phyloP scores from a whole-genome alignment of 306 rosid species.

The Macrotyloma uniflorum region DNA sequence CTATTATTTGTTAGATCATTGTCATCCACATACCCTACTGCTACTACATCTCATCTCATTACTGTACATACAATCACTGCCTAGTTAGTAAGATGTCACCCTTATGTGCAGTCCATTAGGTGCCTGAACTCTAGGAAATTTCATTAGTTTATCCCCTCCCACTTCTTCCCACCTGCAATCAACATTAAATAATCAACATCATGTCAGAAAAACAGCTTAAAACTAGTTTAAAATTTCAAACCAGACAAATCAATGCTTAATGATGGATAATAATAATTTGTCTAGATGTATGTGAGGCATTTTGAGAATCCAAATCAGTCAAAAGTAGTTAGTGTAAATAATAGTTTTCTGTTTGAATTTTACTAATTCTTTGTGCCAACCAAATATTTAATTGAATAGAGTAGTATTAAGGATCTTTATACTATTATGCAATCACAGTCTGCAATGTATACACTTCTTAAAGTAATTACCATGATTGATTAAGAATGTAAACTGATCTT shows the following conservation, averaged over 20 bases:
- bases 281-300: not conserved
- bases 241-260: slow-evolving; percentile 8
- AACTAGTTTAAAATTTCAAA: slow-evolving; percentile 11
- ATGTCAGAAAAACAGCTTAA: slow-evolving; percentile 28
- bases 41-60: slow-evolving; percentile 41
- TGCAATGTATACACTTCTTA: too few species aligned
- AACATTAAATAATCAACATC: not conserved
- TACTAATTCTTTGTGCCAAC: not conserved
- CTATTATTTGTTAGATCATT: slow-evolving; percentile 51
- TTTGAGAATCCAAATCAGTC: slow-evolving; percentile 26
- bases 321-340: not conserved
- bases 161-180: slow-evolving; percentile 94
- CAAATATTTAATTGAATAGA: not conserved
- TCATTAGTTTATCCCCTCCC: slow-evolving; percentile 90
- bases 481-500: too few species aligned
- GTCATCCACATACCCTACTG: slow-evolving; percentile 45
- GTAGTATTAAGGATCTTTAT: not conserved
- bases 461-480: too few species aligned
- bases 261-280: not conserved
- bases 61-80: slow-evolving; percentile 48
- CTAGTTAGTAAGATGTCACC: slow-evolving; percentile 64
- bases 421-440: not conserved
- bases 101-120: slow-evolving; percentile 95
- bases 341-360: not conserved
- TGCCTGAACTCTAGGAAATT: slow-evolving; percentile 95